Evolutionary conservation across 306 rosid species (phyloP), one percentile per base, ranked within the genome.

Genomic region (Begonia loranthoides): DNA sequence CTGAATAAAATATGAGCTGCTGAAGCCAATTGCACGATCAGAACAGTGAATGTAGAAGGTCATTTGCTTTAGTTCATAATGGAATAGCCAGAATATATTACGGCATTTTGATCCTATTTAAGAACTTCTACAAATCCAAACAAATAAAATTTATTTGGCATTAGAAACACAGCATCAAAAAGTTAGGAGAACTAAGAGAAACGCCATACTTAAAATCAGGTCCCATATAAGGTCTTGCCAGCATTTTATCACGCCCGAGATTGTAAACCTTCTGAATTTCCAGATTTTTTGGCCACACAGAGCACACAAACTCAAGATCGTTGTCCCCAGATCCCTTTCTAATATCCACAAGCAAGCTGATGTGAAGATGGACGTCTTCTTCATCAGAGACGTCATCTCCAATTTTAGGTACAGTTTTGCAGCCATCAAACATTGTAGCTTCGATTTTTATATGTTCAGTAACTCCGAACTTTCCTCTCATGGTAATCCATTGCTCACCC

Each of bases 371-470:
- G 57, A 76, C 24, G 12, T 50, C 53, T 62, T 74, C 76, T 45
- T 54, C 75, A 13, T 68, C 87, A 34, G 76, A 66, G 52, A 58
- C 58, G 41, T 84, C 82, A 54, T 79, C 88, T 56, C 72, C 82
- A 40, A 17, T 47, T 38, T 46, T 80, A 10, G 85, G 85, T 64
- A 73, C 74, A 7, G 52, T 59, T 41, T 67, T 69, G 54, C 11
- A 78, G 24, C 94, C 83, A 68, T 90, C 94, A 64, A 82, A 90
- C 92, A 85, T 80, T 11, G 95, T 82, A 41, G 78, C 94, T 50
- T 82, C 83, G 49, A 90, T 74, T 62, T 66, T 82, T 41, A 90
- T 58, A 40, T 76, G 79, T 64, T 89, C 97, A 46, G 13, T 38
- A 15, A 73, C 83, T 50, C 75, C 80, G 54, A 67, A 82, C 50